Base-by-base conservation (phyloP, 768 basidiomycete species). In the Exidia glandulosa region DNA sequence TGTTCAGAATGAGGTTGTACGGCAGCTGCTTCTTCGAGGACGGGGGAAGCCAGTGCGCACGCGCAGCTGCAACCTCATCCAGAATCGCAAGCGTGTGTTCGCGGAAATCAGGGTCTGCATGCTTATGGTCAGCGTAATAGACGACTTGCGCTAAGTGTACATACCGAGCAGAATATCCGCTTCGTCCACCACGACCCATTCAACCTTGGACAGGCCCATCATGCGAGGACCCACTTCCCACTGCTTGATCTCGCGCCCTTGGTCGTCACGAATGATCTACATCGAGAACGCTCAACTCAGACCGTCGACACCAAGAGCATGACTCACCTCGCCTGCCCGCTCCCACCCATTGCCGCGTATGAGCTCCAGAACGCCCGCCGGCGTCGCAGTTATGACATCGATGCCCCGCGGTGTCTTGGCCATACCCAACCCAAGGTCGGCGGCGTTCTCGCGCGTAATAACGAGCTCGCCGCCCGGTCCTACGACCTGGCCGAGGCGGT, bases 181-280 rank as follows among this genome's bases (percentile, higher is more conserved):
- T 68, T 96, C 93, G 62, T 96, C 94, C 1, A 95, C 75, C 2
- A 94, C 77, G 5, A 95, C 86, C 91, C 91, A 95, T 66, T 95
- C 90, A 1, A 94, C 75, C 56, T 82, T 79, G 57, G 77, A 78
- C 27, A 92, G 71, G 2, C 83, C 79, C 72, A 90, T 79, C 66
- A 84, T 77, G 3, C 82, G 78, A 52, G 78, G 25, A 61, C 72
- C 66, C 65, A 64, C 77, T 77, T 70, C 76, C 62, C 63, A 80
- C 71, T 70, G 69, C 25, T 67, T 67, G 30, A 29, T 54, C 30
- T 23, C 25, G 50, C 19, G 41, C 19, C 19, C 6, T 45, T 6
- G 41, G 12, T 14, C 19, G 41, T 45, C 41, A 23, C 41, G 41
- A 1, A 45, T 3, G 16, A 45, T 45, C 41, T 45, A 19, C 19